These are phyloP conservation scores for Digitaria exilis DNA, from an alignment of 202 grass and related monocot species.

Conservation along the genomic window DNA sequence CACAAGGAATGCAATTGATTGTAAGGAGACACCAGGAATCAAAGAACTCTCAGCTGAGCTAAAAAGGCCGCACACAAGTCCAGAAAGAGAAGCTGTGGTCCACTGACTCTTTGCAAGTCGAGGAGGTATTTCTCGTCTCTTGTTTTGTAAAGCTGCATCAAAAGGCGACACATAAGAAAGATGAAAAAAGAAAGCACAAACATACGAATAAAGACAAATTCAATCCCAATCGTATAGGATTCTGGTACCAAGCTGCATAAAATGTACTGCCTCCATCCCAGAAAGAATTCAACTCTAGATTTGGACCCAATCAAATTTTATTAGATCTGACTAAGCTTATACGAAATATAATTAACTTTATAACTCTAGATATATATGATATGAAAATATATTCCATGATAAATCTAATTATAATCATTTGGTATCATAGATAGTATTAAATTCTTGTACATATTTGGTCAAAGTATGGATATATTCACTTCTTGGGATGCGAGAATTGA, in stretches of 20 bases:
- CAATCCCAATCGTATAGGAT: background rate
- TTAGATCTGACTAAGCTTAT: too few relatives aligned
- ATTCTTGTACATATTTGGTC: too few relatives aligned
- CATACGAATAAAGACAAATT: constrained; percentile 25
- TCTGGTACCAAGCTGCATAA: background rate
- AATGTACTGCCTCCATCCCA: too few relatives aligned
- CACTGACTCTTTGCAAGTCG: constrained; percentile 71
- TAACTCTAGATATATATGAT: too few relatives aligned
- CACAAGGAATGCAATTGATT: constrained; percentile 5
- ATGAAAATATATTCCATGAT: too few relatives aligned
- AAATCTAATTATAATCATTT: too few relatives aligned
- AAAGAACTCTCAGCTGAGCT: constrained; percentile 78
- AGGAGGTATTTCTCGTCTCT: constrained; percentile 85
- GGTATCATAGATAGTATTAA: too few relatives aligned
- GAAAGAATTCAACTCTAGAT: too few relatives aligned
- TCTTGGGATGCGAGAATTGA: too few relatives aligned
- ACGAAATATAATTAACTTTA: too few relatives aligned
- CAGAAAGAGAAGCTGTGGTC: constrained; percentile 80
- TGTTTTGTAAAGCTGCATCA: constrained; percentile 80
- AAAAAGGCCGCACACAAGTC: constrained; percentile 75
- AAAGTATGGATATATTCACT: too few relatives aligned
- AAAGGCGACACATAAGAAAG: constrained; percentile 23
- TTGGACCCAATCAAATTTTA: too few relatives aligned
- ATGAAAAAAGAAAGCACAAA: background rate
- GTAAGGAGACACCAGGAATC: constrained; percentile 28